Base-by-base conservation (phyloP, 2,329 filamentous ascomycete genomes). In the Bimuria novae-zelandiae region DNA sequence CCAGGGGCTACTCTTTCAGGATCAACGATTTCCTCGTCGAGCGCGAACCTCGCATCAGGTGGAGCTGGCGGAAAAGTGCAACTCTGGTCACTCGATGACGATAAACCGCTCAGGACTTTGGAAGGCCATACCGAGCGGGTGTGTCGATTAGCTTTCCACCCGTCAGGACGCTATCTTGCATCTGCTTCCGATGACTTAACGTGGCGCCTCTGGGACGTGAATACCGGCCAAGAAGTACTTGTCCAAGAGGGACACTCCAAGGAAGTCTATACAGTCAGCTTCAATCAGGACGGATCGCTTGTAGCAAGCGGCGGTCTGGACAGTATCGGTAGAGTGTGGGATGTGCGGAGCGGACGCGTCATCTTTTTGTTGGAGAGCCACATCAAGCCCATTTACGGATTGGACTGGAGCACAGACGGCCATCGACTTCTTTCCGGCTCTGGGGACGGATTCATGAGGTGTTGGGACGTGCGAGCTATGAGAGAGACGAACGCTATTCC, bases 101-200 rank as follows among this genome's bases (percentile, higher is more conserved):
- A 96, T 57, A 94, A 90, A 1, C 94, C 94, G 0, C 71, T 97
- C 3, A 84, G 89, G 0, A 95, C 89, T 0, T 80, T 97, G 0
- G 82, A 87, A 21, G 94, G 93, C 0, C 94, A 99, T 69, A 87
- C 84, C 4, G 89, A 89, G 49, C 87, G 94, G 56, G 92, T 99
- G 7, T 96, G 92, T 65, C 86, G 93, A 51, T 88, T 96, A 11
- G 94, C 96, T 54, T 96, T 97, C 68, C 94, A 99, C 62, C 94
- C 94, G 0, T 96, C 90, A 0, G 93, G 93, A 3, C 83, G 83
- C 56, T 97, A 93, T 67, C 80, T 97, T 5, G 94, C 93, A 4
- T 96, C 92, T 1, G 94, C 94, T 6, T 96, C 92, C 0, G 94
- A 94, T 66, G 94, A 99, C 70, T 96, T 92, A 2, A 96, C 94